Base-by-base conservation (phyloP, 208 protist species). In the Acanthamoeba healyi region DNA sequence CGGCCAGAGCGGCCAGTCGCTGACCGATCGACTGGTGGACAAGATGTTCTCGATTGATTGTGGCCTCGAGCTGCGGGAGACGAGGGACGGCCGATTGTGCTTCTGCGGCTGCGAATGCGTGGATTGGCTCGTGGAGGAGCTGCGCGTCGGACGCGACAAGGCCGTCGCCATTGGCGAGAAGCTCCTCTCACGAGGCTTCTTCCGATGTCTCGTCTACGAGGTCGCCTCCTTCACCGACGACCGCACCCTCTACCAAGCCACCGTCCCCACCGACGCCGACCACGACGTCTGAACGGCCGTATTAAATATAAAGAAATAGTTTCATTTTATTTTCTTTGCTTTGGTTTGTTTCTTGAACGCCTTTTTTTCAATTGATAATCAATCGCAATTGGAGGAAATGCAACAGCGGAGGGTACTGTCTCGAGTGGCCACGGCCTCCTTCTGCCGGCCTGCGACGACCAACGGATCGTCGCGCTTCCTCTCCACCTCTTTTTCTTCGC, bases 91-190 rank as follows among this genome's bases (percentile, higher is more conserved):
- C 4, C n/a, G 36, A 14, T 15, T 88, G 29, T 88, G 54, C 81
- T 88, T 88, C 54, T 56, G 17, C 34, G 81, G 81, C 81, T 88
- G 26, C 81, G 81, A 88, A 7, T 51, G 81, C 46, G 46, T 88
- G 26, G 81, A 88, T 44, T 88, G 81, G 81, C 81, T 88, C 29
- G 81, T 88, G 17, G 81, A 88, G 32, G 81, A 88, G 81, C 81
- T 88, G n/a, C n/a, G 54, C 7, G 54, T 88, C 17, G 54, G 54
- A 5, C 44, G 81, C 15, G 81, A 88, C 34, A 88, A 88, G 81
- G 81, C 81, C 32, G 46, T 88, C 17, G 49, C 22, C 44, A 88
- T 88, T n/a, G 81, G 81, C 10, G 81, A 88, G 15, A 88, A 88
- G 81, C 46, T 88, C 0, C 44, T 56, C 5, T n/a, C 7, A 26